Evolutionary conservation across 148 eudicot genomes (phyloP).

Genomic region (Linanthus parryae): DNA sequence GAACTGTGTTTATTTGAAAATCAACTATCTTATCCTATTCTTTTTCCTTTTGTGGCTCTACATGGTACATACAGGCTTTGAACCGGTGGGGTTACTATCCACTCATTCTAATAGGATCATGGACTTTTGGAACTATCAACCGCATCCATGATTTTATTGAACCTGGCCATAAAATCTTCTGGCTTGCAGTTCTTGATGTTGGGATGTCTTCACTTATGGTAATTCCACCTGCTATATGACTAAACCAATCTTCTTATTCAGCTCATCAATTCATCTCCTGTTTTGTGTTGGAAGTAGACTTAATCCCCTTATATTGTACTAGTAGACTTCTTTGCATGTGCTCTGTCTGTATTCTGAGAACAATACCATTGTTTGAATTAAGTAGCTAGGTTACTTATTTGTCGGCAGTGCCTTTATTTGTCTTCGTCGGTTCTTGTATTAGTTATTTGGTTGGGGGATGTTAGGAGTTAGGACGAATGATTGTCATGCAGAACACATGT

Average conservation of each 20-base stretch:
- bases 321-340: too few species aligned
- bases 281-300: background rate
- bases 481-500: too few species aligned
- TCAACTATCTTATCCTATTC: too few species aligned
- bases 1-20: too few species aligned
- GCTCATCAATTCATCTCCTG: background rate
- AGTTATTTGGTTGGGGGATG: background rate
- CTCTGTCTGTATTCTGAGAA: too few species aligned
- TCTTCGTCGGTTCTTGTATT: background rate
- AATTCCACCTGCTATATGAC: conserved; percentile 11
- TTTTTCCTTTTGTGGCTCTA: conserved; percentile 4
- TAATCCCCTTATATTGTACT: background rate
- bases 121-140: conserved; percentile 94
- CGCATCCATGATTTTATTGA: conserved; percentile 89
- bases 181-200: conserved; percentile 96
- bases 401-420: background rate
- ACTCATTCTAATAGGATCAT: conserved; percentile 91
- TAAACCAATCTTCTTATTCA: background rate
- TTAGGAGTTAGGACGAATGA: too few species aligned
- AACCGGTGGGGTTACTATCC: conserved; percentile 98
- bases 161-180: conserved; percentile 83
- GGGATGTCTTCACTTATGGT: conserved; percentile 97
- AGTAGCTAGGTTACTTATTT: too few species aligned
- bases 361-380: too few species aligned
- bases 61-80: conserved; percentile 53